phyloP scores from a whole-genome alignment of 139 green algal genomes.

The Tetradesmus lagerheimii region DNA sequence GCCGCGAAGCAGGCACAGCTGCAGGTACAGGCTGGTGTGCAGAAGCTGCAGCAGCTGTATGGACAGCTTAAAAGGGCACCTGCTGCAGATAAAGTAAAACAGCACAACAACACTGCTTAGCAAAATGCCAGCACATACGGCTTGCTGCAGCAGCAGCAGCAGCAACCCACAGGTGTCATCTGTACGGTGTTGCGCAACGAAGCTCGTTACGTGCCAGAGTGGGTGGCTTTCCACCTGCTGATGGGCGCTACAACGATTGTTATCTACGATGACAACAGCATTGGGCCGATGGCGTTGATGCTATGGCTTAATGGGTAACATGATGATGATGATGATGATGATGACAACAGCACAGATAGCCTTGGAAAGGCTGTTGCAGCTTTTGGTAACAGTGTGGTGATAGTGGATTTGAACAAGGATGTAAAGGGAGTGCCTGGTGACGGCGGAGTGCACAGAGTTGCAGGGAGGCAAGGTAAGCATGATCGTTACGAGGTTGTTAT shows the following conservation, averaged over 20 bases:
- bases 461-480: not conserved
- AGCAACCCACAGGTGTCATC: not conserved
- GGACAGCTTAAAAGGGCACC: not conserved
- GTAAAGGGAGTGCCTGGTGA: not conserved
- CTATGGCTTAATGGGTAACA: too few species aligned
- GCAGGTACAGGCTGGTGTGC: not conserved
- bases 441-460: not conserved
- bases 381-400: not conserved
- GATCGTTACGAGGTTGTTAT: too few species aligned
- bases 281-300: too few species aligned
- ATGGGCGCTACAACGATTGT: not conserved
- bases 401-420: not conserved
- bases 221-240: constrained; percentile 1
- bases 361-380: not conserved
- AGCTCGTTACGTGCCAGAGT: not conserved
- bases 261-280: constrained; percentile 17
- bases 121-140: not conserved
- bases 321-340: too few species aligned
- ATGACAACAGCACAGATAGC: constrained; percentile 16
- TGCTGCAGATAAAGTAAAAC: not conserved
- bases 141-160: not conserved
- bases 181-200: not conserved
- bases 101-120: not conserved
- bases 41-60: not conserved
- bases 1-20: not conserved